A percentile compares a stretch with the other conserved stretches of the same genome.
Conservation (phyloP, 164 flowering plant species). For the Malania oleifera region DNA sequence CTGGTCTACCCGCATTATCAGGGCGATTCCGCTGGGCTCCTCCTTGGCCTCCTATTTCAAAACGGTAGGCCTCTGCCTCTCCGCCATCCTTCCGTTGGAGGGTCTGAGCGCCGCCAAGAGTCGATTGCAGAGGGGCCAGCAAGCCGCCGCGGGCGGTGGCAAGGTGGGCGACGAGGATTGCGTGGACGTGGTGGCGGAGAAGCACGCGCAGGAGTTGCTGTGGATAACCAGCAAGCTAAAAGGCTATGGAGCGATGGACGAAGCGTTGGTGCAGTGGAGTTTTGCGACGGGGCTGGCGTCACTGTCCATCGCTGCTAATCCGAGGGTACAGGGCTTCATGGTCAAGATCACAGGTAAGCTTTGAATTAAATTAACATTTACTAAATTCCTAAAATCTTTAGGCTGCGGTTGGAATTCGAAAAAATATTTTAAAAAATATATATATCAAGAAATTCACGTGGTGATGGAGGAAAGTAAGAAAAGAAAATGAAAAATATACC, state of each 20-base stretch:
- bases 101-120: no score
- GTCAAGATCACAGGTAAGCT: neutral
- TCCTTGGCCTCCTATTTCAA: no score
- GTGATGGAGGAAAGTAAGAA: no score
- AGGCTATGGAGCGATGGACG: neutral
- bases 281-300: neutral
- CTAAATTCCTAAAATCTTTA: no score
- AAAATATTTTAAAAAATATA: no score
- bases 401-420: no score
- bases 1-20: neutral
- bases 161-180: neutral
- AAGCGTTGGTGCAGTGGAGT: neutral
- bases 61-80: no score
- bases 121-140: neutral
- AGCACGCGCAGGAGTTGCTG: slow-evolving; percentile 1
- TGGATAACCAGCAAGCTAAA: neutral
- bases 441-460: no score
- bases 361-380: no score
- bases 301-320: neutral
- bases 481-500: no score
- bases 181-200: neutral
- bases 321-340: neutral
- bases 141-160: neutral
- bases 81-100: no score
- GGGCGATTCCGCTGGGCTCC: neutral